Evolutionary conservation across 129 eudicot species (phyloP).

Genomic region (Helichrysum umbraculigerum): DNA sequence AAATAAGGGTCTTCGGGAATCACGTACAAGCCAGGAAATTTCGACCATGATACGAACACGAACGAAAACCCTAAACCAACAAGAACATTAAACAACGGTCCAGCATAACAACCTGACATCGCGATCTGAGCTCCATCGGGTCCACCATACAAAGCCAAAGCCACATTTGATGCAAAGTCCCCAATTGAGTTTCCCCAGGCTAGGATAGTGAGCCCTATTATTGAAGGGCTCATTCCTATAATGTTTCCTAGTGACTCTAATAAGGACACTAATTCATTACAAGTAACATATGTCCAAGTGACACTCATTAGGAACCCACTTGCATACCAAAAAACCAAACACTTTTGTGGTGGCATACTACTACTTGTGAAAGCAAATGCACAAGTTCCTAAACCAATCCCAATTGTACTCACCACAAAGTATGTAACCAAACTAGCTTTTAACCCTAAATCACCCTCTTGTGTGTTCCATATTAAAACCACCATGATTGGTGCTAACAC

Average conservation of each 20-base stretch:
- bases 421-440: slow-evolving; percentile 32
- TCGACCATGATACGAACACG: slow-evolving; percentile 49
- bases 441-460: slow-evolving; percentile 21
- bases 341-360: slow-evolving; percentile 50
- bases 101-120: slow-evolving; percentile 74
- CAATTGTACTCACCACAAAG: slow-evolving; percentile 33
- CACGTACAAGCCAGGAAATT: slow-evolving; percentile 47
- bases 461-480: slow-evolving; percentile 47
- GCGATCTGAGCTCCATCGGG: slow-evolving; percentile 67
- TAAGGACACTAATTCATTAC: slow-evolving; percentile 59
- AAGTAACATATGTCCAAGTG: slow-evolving; percentile 63
- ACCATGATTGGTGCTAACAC: slow-evolving; percentile 54
- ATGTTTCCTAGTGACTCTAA: slow-evolving; percentile 59
- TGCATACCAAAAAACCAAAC: slow-evolving; percentile 52
- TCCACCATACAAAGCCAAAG: slow-evolving; percentile 65
- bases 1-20: slow-evolving; percentile 47
- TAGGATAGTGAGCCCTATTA: slow-evolving; percentile 65
- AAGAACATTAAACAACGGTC: slow-evolving; percentile 70
- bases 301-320: slow-evolving; percentile 71
- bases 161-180: slow-evolving; percentile 55
- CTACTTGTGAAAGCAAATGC: slow-evolving; percentile 42
- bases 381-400: slow-evolving; percentile 45
- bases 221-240: slow-evolving; percentile 59
- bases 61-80: slow-evolving; percentile 69
- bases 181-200: slow-evolving; percentile 84